Conservation (phyloP, 768 basidiomycete genomes). For the Russula sp. region DNA sequence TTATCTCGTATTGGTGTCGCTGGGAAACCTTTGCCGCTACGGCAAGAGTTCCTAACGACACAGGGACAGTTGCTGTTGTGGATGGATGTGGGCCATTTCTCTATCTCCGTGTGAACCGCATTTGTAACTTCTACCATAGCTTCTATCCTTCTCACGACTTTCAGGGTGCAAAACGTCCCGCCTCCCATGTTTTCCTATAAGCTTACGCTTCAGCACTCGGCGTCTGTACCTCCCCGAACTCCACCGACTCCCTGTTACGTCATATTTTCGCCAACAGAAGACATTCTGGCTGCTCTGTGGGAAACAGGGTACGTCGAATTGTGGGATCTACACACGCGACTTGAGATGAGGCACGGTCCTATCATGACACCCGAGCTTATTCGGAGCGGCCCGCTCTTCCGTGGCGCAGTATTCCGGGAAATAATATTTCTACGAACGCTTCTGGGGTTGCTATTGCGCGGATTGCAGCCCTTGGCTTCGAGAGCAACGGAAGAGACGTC, state of each 20-base stretch:
- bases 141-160: slow-evolving; percentile 80
- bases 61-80: slow-evolving; percentile 82
- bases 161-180: slow-evolving; percentile 91
- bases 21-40: slow-evolving; percentile 77
- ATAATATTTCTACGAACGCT: slow-evolving; percentile 16
- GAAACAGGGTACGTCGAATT: slow-evolving; percentile 64
- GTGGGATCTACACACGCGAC: slow-evolving; percentile 65
- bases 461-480: slow-evolving; percentile 22
- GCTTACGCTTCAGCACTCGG: slow-evolving; percentile 36
- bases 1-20: slow-evolving; percentile 59
- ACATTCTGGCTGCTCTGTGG: slow-evolving; percentile 67
- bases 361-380: slow-evolving; percentile 57
- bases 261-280: slow-evolving; percentile 54
- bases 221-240: slow-evolving; percentile 44
- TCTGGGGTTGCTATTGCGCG: slow-evolving; percentile 6
- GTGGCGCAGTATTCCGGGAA: slow-evolving; percentile 26
- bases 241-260: slow-evolving; percentile 63
- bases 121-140: slow-evolving; percentile 44
- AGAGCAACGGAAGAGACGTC: slow-evolving; percentile 14
- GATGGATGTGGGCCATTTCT: slow-evolving; percentile 70
- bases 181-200: slow-evolving; percentile 89
- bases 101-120: neutral
- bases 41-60: slow-evolving; percentile 62
- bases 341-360: slow-evolving; percentile 55
- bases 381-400: slow-evolving; percentile 28